phyloP scores from a whole-genome alignment of 2,329 filamentous ascomycete genomes.

The Fusarium liriodendri region DNA sequence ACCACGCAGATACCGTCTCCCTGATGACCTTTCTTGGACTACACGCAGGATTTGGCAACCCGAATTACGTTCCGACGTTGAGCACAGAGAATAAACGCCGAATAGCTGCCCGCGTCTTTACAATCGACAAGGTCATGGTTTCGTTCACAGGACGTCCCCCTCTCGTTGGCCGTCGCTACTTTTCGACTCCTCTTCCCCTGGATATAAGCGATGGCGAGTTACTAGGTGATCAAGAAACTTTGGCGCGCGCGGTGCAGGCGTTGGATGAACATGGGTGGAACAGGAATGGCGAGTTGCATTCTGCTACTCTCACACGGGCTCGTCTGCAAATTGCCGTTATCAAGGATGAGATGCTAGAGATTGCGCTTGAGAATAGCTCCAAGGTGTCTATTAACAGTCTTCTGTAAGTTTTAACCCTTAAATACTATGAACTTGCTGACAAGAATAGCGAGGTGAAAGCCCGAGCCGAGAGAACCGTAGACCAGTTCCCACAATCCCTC shows the following conservation, averaged over 20 bases:
- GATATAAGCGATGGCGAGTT: slow-evolving; percentile 64
- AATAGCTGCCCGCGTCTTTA: slow-evolving; percentile 52
- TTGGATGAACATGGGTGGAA: slow-evolving; percentile 66
- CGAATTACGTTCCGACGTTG: slow-evolving; percentile 47
- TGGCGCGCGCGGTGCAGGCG: slow-evolving; percentile 28
- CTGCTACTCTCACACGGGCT: slow-evolving; percentile 59
- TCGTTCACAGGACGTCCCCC: slow-evolving; percentile 68
- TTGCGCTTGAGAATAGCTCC: slow-evolving; percentile 57
- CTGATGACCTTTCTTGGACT: slow-evolving; percentile 52
- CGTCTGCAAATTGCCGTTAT: slow-evolving; percentile 61
- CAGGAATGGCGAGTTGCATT: slow-evolving; percentile 53
- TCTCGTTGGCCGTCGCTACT: slow-evolving; percentile 63
- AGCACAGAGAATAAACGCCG: slow-evolving; percentile 48
- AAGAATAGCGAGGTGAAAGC: slow-evolving; percentile 50
- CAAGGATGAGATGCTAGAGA: slow-evolving; percentile 69
- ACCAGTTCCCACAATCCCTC: slow-evolving; percentile 53
- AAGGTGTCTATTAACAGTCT: slow-evolving; percentile 30
- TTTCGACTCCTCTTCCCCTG: slow-evolving; percentile 63
- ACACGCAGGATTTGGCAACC: slow-evolving; percentile 42
- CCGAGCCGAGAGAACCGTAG: slow-evolving; percentile 46
- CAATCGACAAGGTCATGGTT: slow-evolving; percentile 61
- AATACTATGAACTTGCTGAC: slow-evolving; percentile 3
- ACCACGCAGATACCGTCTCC: slow-evolving; percentile 51
- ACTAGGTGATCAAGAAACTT: slow-evolving; percentile 53
- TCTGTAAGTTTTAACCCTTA: slow-evolving; percentile 22